Evolutionary conservation across 495 filamentous ascomycete genomes (phyloP), one percentile per base, ranked within the genome.

Genomic region (Trichocladium antarcticum): DNA sequence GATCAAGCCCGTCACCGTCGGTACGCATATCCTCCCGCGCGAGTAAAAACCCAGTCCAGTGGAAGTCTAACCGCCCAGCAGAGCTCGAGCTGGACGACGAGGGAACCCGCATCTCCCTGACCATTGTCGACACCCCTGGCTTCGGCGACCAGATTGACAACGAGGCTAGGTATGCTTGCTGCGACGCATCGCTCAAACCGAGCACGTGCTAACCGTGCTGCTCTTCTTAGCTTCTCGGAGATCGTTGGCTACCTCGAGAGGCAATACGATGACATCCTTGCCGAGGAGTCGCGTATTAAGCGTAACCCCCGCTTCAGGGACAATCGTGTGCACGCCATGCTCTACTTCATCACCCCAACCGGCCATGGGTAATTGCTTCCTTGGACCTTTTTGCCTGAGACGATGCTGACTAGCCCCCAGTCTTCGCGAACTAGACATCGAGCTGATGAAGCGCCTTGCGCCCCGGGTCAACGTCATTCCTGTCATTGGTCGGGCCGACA

Each of bases 101-200:
- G 68, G 92, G 93, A 67, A 97, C 92, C 40, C 87, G 92, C 59
- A 95, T 98, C 64, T 94, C 88, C 42, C 77, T 98, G 59, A 98
- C 92, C 48, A 94, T 98, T 58, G 92, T 98, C 57, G 92, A 98
- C 72, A 98, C 92, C 34, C 92, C 92, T 43, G 92, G 92, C 38
- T 98, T 98, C 63, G 92, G 92, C 63, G 93, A 98, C 69, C 90
- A 95, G 70, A 92, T 98, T 63, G 92, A 98, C 74, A 98, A 98
- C 63, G 92, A 98, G 76, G 87, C 90, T 57, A 94, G 89, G 89
- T 87, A 60, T 3, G 55, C 37, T 11, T 29, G 5, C 7, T 32
- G 31, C 4, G 24, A 27, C 8, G 4, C 4, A 8, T 8, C 85
- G 89, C 71, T 82, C 82, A 55, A 88, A 82, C n/a, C n/a, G n/a